Conservation (phyloP, 129 eudicot species). For the Oenanthe sinensis region DNA sequence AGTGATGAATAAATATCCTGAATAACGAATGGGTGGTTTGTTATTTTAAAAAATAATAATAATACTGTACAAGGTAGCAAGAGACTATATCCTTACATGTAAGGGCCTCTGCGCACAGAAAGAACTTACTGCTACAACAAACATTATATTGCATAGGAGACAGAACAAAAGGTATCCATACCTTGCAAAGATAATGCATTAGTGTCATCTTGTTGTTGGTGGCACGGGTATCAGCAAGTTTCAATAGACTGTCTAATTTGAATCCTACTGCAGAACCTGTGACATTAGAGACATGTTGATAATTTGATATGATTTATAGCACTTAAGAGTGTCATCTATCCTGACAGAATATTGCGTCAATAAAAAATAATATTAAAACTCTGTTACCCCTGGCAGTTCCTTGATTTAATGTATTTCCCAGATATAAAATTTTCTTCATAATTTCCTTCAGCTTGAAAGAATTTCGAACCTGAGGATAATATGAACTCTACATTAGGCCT, state of each 20-base stretch:
- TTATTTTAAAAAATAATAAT: neutral
- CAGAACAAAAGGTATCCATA: conserved; percentile 18
- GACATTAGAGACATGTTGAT: neutral
- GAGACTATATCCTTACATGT: neutral
- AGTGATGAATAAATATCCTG: neutral
- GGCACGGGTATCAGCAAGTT: conserved; percentile 95
- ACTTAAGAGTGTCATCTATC: neutral
- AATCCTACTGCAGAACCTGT: conserved; percentile 88
- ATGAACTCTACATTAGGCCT: conserved; percentile 9
- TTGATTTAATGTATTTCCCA: conserved; percentile 81
- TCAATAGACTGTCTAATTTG: conserved; percentile 91
- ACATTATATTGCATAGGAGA: neutral
- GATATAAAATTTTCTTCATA: conserved; percentile 65
- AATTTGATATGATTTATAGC: neutral
- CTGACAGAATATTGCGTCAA: neutral
- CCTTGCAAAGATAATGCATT: conserved; percentile 99
- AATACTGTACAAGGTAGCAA: neutral
- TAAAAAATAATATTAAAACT: neutral
- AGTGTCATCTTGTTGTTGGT: conserved; percentile 86
- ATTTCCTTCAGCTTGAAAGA: conserved; percentile 80
- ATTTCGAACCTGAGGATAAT: conserved; percentile 52
- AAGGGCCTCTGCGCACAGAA: neutral
- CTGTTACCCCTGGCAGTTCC: conserved; percentile 92
- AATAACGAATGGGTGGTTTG: neutral
- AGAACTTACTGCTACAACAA: neutral